Base-by-base conservation (phyloP, 495 filamentous ascomycete genomes). In the Cladorrhinum samala region DNA sequence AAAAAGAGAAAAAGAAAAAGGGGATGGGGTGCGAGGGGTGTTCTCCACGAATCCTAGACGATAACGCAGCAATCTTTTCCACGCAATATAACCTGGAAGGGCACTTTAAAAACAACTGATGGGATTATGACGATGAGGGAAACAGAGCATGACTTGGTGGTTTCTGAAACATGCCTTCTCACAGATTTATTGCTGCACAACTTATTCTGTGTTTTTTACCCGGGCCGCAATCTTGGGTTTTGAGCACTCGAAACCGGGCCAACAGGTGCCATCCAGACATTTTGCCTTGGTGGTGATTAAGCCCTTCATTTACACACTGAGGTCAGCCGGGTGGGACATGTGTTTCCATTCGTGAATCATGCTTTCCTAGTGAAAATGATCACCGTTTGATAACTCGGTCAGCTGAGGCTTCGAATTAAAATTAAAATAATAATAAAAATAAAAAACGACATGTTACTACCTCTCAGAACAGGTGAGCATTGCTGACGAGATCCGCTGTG, bases 181-280 rank as follows among this genome's bases (percentile, higher is more conserved):
- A 39, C 37, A 39, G 11, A 16, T 16, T 3, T 16, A 39, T 16
- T 39, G 13, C 3, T 39, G 37, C 13, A 39, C 13, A 39, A n/a
- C 37, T 16, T 16, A n/a, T 41, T 53, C 52, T 55, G 55, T 58
- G n/a, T n/a, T n/a, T 54, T 54, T 63, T 59, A 63, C 45, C 61
- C 57, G 57, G 52, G 20, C 49, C 48, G 44, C 49, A 39, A 41
- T 40, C 51, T 53, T 46, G 40, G 17, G 37, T 23, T 11, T 49
- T 37, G 23, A 37, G 50, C 33, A 50, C 39, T 54, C 54, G 60
- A 60, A 59, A 50, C 54, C 48, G 60, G 48, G 21, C 53, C 57
- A 47, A 33, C 41, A 41, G 30, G 36, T 21, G 43, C 19, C 43
- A 46, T 54, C 25, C 41, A 52, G 27, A 48, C 30, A 18, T 21